Conservation (phyloP, 129 eudicot species). For the Kitagawia praeruptora region DNA sequence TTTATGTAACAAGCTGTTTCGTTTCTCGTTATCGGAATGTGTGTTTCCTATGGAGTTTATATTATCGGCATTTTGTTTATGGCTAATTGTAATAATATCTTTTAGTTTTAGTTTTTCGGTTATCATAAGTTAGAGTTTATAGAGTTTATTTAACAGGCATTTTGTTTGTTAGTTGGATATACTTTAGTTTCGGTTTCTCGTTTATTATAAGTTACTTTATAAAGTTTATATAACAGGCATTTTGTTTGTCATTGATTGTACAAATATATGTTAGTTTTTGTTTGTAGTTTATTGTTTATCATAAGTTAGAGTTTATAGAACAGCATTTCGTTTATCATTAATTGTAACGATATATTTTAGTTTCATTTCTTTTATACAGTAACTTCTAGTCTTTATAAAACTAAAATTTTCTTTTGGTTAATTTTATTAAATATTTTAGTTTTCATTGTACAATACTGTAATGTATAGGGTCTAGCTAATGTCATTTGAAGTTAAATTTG, state of each 20-base stretch:
- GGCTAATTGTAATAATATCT: neutral
- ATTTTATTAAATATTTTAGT: neutral
- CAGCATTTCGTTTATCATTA: too few species aligned
- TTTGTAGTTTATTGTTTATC: too few species aligned
- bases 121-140: too few species aligned
- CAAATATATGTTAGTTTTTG: neutral
- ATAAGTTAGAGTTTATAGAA: too few species aligned
- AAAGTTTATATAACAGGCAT: neutral
- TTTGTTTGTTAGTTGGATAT: neutral
- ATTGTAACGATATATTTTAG: too few species aligned
- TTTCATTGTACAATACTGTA: neutral
- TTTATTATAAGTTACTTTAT: too few species aligned
- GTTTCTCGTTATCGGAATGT: too few species aligned
- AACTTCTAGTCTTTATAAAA: neutral
- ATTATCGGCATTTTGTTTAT: neutral
- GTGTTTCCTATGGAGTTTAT: slow-evolving; percentile 11
- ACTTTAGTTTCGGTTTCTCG: neutral
- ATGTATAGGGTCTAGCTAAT: neutral
- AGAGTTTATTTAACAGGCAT: neutral
- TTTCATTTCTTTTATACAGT: too few species aligned
- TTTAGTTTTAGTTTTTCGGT: too few species aligned
- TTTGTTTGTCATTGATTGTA: neutral
- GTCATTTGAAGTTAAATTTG: neutral
- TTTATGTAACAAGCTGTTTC: neutral
- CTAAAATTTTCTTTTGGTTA: too few species aligned